Evolutionary conservation across 2,329 filamentous ascomycete genomes (phyloP).

Genomic region (Fusarium sp.): DNA sequence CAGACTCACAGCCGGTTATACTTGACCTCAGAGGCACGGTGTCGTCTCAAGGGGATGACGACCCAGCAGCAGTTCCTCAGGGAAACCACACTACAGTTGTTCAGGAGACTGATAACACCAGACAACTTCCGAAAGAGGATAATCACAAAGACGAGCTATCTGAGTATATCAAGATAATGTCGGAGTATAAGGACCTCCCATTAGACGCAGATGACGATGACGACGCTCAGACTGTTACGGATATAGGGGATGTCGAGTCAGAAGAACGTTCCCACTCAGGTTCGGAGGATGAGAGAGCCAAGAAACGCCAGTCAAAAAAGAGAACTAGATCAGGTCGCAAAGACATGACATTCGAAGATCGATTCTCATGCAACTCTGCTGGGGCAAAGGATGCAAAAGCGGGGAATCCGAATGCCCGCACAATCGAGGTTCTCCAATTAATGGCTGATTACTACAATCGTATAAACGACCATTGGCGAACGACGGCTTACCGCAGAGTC

Average conservation of each 20-base stretch:
- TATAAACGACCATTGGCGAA: conserved; percentile 83
- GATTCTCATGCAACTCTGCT: conserved; percentile 69
- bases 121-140: conserved; percentile 4
- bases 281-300: conserved; percentile 45
- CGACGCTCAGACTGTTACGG: conserved; percentile 52
- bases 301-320: conserved; percentile 36
- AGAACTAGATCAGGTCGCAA: conserved; percentile 49
- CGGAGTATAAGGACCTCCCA: conserved; percentile 71
- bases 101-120: neutral
- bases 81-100: neutral
- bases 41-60: conserved; percentile 9
- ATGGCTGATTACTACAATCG: conserved; percentile 85
- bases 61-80: neutral
- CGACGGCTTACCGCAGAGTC: conserved; percentile 81
- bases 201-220: conserved; percentile 68
- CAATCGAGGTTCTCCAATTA: conserved; percentile 81
- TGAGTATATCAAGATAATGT: conserved; percentile 74
- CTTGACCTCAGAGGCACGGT: conserved; percentile 40
- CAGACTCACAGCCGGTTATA: conserved; percentile 48
- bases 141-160: conserved; percentile 69
- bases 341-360: conserved; percentile 59
- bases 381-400: conserved; percentile 61
- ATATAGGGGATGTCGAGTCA: conserved; percentile 29
- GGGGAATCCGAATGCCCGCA: conserved; percentile 79
- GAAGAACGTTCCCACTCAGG: conserved; percentile 33